Evolutionary conservation across 495 filamentous ascomycete genomes (phyloP).

Genomic region (Lophiotrema nucula): DNA sequence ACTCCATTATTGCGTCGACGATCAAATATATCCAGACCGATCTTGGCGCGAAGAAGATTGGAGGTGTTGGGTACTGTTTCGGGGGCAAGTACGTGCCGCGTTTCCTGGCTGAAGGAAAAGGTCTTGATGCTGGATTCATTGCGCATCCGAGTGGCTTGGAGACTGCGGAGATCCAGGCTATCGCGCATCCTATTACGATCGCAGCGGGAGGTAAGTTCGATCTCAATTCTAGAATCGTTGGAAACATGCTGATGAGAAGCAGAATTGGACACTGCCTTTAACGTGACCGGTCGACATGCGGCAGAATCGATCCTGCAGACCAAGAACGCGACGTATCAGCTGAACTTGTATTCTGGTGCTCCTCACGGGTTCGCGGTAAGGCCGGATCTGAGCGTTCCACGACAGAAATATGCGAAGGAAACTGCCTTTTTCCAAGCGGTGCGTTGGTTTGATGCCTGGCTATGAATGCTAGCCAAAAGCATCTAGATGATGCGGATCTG

Average conservation of each 20-base stretch:
- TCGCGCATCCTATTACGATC: not conserved
- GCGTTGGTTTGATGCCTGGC: slow-evolving; percentile 13
- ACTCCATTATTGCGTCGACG: slow-evolving; percentile 2
- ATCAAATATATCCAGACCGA: slow-evolving; percentile 1
- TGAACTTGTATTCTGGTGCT: slow-evolving; percentile 2
- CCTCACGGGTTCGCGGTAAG: slow-evolving; percentile 9
- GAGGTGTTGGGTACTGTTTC: slow-evolving; percentile 7
- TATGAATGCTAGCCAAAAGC: too few relatives aligned
- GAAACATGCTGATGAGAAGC: not conserved
- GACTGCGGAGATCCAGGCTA: not conserved
- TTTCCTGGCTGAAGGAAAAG: slow-evolving; percentile 7
- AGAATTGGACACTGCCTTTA: slow-evolving; percentile 1
- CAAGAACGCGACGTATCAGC: slow-evolving; percentile 5
- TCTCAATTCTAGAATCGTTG: not conserved
- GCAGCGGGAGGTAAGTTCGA: slow-evolving; percentile 13
- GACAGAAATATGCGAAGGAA: slow-evolving; percentile 11
- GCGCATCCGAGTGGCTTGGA: slow-evolving; percentile 5
- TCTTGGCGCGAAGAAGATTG: slow-evolving; percentile 1
- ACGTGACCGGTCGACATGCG: not conserved
- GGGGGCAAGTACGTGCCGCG: slow-evolving; percentile 16
- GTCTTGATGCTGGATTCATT: slow-evolving; percentile 4
- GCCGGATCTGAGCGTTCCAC: not conserved
- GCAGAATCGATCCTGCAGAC: not conserved
- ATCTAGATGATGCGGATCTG: too few relatives aligned
- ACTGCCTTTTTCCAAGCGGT: slow-evolving; percentile 2